A percentile compares a stretch with the other conserved stretches of the same genome.
Conservation (phyloP, 148 eudicot genomes). For the Arctostaphylos glauca region DNA sequence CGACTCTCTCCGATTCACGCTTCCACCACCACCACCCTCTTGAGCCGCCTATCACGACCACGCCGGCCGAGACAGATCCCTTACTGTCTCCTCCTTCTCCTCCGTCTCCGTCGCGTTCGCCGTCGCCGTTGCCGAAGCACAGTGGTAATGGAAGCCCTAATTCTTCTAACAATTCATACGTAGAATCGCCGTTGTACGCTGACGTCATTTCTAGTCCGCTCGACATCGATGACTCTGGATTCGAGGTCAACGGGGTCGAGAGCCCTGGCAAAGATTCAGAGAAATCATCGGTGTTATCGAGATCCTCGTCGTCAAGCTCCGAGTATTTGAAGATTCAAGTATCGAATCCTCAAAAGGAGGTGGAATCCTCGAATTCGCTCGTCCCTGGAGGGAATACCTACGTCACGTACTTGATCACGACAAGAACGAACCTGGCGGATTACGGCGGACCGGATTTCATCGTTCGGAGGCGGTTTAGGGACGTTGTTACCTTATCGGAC, state of each 20-base stretch:
- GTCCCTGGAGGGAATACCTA: conserved; percentile 71
- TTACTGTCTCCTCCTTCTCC: conserved; percentile 44
- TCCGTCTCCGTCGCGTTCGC: conserved; percentile 21
- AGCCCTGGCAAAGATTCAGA: conserved; percentile 15
- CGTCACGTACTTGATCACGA: conserved; percentile 64
- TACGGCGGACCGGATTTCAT: conserved; percentile 56
- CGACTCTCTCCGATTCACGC: conserved; percentile 47
- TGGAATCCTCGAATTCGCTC: conserved; percentile 55
- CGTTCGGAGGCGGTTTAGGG: conserved; percentile 79
- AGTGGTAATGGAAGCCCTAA: conserved; percentile 19
- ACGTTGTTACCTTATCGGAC: conserved; percentile 79
- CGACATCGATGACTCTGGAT: conserved; percentile 22
- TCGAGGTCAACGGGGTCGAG: conserved; percentile 33
- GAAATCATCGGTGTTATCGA: conserved; percentile 13
- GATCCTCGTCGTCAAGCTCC: conserved; percentile 32
- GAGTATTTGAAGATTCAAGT: conserved; percentile 59
- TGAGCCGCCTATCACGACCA: conserved; percentile 27
- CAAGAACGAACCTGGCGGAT: conserved; percentile 59
- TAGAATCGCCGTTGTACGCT: conserved; percentile 36
- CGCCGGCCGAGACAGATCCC: conserved; percentile 57
- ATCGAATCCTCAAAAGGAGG: conserved; percentile 79
- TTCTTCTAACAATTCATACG: conserved; percentile 9
- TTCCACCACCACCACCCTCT: conserved; percentile 41
- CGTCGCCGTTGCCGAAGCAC: conserved; percentile 16
- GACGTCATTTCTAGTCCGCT: conserved; percentile 42